Evolutionary conservation across 805 yeast species (phyloP), one percentile per base, ranked within the genome.

Genomic region (Jamesozyma piceae): DNA sequence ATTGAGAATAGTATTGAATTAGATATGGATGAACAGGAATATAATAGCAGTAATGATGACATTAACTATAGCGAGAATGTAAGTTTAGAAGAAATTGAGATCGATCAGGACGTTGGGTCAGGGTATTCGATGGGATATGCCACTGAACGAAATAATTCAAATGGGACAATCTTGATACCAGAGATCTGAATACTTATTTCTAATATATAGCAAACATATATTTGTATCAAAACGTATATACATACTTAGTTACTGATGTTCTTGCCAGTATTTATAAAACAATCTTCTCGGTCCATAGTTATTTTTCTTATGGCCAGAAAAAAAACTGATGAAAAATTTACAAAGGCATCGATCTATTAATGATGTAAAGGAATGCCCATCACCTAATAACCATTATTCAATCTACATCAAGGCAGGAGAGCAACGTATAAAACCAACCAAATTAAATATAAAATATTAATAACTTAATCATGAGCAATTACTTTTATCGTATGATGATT

Each of bases 401-500:
- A n/a, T n/a, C n/a, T n/a, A n/a, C n/a, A n/a, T n/a, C n/a, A n/a
- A n/a, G n/a, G n/a, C n/a, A n/a, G n/a, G n/a, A n/a, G n/a, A n/a
- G n/a, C n/a, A n/a, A n/a, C n/a, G n/a, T n/a, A n/a, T n/a, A n/a
- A n/a, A n/a, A n/a, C n/a, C n/a, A n/a, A n/a, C n/a, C n/a, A n/a
- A n/a, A n/a, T n/a, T n/a, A n/a, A n/a, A n/a, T n/a, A n/a, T n/a
- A n/a, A n/a, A n/a, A n/a, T n/a, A n/a, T n/a, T n/a, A n/a, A n/a
- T n/a, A n/a, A n/a, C n/a, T 24, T 24, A 22, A 42, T 5, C n/a
- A 43, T 31, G 39, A 51, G 49, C 17, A 53, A 53, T 14, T 49
- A 52, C 37, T 34, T 38, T 22, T 60, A 59, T 41, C 52, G 60
- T 15, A 59, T 60, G 65, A 46, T 60, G 31, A 49, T 60, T 22